Evolutionary conservation across 1,139 yeast genomes (phyloP).

Genomic region (Zygosaccharomyces sapae): DNA sequence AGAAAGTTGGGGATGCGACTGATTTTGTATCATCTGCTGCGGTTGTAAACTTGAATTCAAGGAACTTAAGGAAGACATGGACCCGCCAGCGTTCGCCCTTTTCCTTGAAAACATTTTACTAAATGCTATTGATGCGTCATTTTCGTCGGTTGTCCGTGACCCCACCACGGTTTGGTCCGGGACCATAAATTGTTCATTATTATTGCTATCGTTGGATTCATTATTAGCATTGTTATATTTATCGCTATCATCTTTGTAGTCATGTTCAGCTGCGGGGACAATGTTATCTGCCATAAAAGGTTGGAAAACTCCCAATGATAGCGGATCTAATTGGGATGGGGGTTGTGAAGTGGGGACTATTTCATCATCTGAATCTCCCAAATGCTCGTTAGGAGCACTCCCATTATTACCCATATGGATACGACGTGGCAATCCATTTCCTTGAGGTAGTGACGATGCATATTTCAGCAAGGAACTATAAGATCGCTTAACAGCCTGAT

Average conservation of each 20-base stretch:
- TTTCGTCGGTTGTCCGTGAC: slow-evolving; percentile 25
- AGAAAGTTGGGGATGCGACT: slow-evolving; percentile 5
- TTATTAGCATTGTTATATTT: not conserved
- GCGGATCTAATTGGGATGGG: slow-evolving; percentile 1
- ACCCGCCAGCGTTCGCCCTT: slow-evolving; percentile 34
- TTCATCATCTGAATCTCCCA: slow-evolving; percentile 5
- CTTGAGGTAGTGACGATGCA: slow-evolving; percentile 6
- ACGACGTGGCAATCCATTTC: not conserved
- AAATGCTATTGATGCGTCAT: slow-evolving; percentile 38
- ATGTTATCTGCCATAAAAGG: not conserved
- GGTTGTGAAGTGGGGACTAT: slow-evolving; percentile 7
- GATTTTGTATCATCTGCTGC: slow-evolving; percentile 5
- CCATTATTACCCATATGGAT: not conserved
- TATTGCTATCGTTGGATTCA: not conserved
- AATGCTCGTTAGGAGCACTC: not conserved
- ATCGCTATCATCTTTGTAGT: too few relatives aligned
- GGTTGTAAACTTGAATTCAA: slow-evolving; percentile 10
- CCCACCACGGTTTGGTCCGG: slow-evolving; percentile 9
- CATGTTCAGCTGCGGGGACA: not conserved
- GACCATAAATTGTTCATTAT: slow-evolving; percentile 4
- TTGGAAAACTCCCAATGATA: slow-evolving; percentile 1
- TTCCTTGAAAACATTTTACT: slow-evolving; percentile 35
- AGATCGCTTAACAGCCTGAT: slow-evolving; percentile 21
- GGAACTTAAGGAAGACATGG: slow-evolving; percentile 28
- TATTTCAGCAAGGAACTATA: slow-evolving; percentile 28